Evolutionary conservation across 768 basidiomycete species (phyloP).

Genomic region (Scleroderma bovista): DNA sequence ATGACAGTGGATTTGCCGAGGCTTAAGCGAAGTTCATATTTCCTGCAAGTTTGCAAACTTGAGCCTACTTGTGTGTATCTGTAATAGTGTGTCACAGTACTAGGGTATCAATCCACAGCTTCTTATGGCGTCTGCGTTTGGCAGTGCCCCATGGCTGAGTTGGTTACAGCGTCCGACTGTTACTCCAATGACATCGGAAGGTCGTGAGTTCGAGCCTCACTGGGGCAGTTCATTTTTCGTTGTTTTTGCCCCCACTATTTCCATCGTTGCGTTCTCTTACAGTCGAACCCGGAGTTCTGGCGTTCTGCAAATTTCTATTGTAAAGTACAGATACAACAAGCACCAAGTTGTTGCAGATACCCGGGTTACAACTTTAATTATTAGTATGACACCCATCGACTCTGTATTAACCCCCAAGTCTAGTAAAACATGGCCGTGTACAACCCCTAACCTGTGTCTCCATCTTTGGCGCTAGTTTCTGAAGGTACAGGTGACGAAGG

Average conservation of each 20-base stretch:
- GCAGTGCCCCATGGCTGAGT: constrained; percentile 46
- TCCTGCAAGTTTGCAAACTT: too few relatives aligned
- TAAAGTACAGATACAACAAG: background rate
- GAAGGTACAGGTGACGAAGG: constrained; percentile 43
- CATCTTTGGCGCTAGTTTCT: constrained; percentile 66
- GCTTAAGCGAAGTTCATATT: too few relatives aligned
- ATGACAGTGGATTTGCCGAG: background rate
- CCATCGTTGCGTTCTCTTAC: too few relatives aligned
- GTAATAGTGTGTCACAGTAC: too few relatives aligned
- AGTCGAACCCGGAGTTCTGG: too few relatives aligned
- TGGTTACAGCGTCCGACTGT: constrained; percentile 49
- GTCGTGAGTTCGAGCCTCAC: constrained; percentile 51
- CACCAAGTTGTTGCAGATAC: background rate
- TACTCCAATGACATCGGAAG: constrained; percentile 36
- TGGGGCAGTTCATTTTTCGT: constrained; percentile 36
- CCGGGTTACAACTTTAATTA: background rate
- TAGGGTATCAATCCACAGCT: background rate
- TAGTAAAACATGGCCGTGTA: background rate
- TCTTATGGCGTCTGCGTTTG: background rate
- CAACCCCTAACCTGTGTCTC: constrained; percentile 56
- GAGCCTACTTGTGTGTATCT: too few relatives aligned
- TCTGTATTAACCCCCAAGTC: background rate
- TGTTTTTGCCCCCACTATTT: background rate
- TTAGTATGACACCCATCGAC: background rate
- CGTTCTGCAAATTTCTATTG: background rate